Percentiles rank a stretch among this genome's conserved stretches.
Evolutionary conservation across 257 asterid genomes (phyloP).

Genomic region (Solanum lycopersicoides): DNA sequence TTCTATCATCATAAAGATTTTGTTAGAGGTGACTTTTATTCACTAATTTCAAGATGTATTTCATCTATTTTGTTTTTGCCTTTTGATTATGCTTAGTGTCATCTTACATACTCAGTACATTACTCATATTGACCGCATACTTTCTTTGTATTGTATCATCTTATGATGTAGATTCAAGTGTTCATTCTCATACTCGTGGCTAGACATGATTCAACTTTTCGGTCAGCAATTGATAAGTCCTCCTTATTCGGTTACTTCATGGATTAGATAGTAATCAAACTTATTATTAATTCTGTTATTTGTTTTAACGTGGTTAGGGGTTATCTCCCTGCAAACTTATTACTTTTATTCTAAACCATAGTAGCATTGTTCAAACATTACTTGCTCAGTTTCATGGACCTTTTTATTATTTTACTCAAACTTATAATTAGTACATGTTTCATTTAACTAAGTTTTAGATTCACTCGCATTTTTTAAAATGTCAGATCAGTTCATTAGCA

Average conservation of each 20-base stretch:
- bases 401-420: background rate
- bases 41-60: background rate
- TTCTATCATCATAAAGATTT: too few relatives aligned
- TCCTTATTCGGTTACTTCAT: background rate
- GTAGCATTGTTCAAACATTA: background rate
- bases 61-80: background rate
- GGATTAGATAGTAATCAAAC: background rate
- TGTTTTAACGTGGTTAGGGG: background rate
- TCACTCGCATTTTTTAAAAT: too few relatives aligned
- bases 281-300: background rate
- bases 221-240: background rate
- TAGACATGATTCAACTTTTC: background rate
- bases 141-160: background rate
- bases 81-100: background rate
- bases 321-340: background rate
- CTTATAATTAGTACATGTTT: background rate
- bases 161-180: too few relatives aligned
- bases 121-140: background rate
- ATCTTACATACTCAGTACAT: background rate
- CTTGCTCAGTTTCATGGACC: background rate
- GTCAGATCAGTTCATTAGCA: background rate
- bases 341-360: background rate
- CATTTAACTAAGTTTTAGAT: background rate
- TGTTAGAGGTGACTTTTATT: background rate
- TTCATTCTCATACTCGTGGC: background rate